Evolutionary conservation across 768 basidiomycete genomes (phyloP).

Genomic region (Russula abietina): DNA sequence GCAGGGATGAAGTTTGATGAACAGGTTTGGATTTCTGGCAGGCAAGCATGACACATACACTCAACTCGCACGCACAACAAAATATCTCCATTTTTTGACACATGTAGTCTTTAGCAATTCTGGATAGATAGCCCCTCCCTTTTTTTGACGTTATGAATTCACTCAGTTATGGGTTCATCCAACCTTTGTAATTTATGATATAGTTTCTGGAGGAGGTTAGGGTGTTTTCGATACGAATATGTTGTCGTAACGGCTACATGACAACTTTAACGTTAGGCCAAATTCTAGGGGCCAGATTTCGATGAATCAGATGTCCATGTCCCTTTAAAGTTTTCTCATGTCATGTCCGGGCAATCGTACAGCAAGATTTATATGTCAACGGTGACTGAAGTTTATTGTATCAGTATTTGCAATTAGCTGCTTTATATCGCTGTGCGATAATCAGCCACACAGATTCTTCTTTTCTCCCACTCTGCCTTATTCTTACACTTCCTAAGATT

Average conservation of each 20-base stretch:
- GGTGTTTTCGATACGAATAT: neutral
- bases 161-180: neutral
- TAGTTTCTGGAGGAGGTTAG: neutral
- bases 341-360: no score
- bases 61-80: neutral
- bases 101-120: neutral
- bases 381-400: no score
- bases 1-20: neutral
- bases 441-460: no score
- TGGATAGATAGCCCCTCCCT: conserved; percentile 4
- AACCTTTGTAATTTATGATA: conserved; percentile 3
- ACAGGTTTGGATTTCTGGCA: neutral
- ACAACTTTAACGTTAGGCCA: no score
- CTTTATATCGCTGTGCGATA: no score
- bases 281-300: no score
- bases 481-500: no score
- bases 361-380: no score
- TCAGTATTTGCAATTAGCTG: no score
- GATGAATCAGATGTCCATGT: no score
- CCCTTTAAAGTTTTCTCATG: no score
- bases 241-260: neutral
- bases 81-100: neutral
- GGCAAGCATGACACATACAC: neutral
- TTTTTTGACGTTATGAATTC: neutral
- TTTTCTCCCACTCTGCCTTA: no score